phyloP scores from a whole-genome alignment of 129 eudicot species.

The Ambrosia artemisiifolia region DNA sequence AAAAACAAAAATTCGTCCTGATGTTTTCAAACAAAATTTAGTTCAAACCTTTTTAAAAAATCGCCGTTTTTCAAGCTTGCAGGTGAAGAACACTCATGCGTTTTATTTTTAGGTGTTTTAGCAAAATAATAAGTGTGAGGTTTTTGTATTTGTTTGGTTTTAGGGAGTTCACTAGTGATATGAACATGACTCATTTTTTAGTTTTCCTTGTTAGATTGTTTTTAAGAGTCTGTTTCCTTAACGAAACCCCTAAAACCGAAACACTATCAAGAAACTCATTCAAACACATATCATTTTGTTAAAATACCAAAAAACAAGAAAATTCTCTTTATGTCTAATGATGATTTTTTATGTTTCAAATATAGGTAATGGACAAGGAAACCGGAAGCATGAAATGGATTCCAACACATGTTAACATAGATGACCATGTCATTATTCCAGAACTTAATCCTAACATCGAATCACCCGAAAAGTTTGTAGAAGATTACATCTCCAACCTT shows the following conservation, averaged over 20 bases:
- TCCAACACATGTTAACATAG: constrained; percentile 33
- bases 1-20: constrained; percentile 19
- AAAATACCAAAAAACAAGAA: too few relatives aligned
- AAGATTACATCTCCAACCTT: constrained; percentile 40
- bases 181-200: too few relatives aligned
- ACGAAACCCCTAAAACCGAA: too few relatives aligned
- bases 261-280: too few relatives aligned
- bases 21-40: constrained; percentile 29
- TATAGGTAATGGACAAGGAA: constrained; percentile 25
- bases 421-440: constrained; percentile 31
- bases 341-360: not conserved
- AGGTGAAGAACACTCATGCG: constrained; percentile 15
- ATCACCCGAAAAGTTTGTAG: constrained; percentile 26
- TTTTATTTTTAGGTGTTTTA: not conserved
- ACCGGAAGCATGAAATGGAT: constrained; percentile 33
- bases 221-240: too few relatives aligned
- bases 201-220: too few relatives aligned
- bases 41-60: constrained; percentile 24
- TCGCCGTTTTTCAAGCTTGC: constrained; percentile 35
- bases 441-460: constrained; percentile 25
- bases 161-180: too few relatives aligned
- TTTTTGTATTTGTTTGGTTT: not conserved
- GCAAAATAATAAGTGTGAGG: not conserved
- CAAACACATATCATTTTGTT: too few relatives aligned
- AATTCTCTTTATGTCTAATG: not conserved